Evolutionary conservation across 768 basidiomycete species (phyloP).

Genomic region (Xerocomellus chrysenteron): DNA sequence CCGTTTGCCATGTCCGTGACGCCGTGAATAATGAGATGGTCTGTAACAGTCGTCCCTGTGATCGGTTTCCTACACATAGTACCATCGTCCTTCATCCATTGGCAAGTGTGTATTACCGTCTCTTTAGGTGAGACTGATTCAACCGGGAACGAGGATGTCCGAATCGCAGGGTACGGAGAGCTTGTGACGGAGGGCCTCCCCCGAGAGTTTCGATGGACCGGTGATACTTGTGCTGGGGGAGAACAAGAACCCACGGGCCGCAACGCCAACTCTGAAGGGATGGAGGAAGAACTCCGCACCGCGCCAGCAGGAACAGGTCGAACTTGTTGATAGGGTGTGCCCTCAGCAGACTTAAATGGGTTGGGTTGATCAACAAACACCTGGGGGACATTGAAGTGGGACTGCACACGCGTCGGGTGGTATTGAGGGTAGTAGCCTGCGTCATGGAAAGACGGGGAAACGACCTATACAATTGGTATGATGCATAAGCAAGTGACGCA

Average conservation of each 20-base stretch:
- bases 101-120: background rate
- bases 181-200: background rate
- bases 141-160: background rate
- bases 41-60: background rate
- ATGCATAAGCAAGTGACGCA: background rate
- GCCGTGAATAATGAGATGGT: conserved; percentile 12
- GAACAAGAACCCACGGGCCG: background rate
- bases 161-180: background rate
- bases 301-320: too few relatives aligned
- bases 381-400: background rate
- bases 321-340: background rate
- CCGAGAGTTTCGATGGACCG: background rate
- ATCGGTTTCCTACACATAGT: background rate
- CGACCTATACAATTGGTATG: background rate
- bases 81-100: conserved; percentile 6
- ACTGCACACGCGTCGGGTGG: too few relatives aligned
- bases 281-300: background rate
- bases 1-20: background rate
- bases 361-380: background rate
- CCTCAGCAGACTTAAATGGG: background rate
- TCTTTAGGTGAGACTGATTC: background rate
- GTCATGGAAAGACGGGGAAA: background rate
- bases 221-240: too few relatives aligned
- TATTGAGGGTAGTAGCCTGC: too few relatives aligned
- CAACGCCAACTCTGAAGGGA: background rate